phyloP scores from a whole-genome alignment of 2,329 filamentous ascomycete genomes.

The Arthroderma sp. region DNA sequence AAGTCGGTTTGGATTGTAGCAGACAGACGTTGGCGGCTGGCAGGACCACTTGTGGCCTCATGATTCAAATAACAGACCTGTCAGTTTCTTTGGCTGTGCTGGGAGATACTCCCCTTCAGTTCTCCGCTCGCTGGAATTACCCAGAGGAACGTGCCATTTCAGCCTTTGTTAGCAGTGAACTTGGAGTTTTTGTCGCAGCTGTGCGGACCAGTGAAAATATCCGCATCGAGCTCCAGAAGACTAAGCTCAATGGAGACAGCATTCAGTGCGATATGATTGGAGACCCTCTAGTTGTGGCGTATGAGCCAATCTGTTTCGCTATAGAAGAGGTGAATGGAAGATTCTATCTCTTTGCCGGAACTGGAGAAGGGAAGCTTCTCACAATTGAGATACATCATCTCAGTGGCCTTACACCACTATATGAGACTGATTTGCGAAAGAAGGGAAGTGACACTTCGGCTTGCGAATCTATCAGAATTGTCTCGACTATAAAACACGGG shows the following conservation, averaged over 20 bases:
- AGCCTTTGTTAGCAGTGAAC: conserved; percentile 18
- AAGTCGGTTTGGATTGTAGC: conserved; percentile 28
- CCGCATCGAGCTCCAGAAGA: conserved; percentile 17
- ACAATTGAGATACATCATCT: conserved; percentile 16
- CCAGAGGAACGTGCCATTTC: conserved; percentile 15
- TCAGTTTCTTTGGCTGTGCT: conserved; percentile 22
- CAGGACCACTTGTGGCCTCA: conserved; percentile 19
- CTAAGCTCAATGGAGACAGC: conserved; percentile 11
- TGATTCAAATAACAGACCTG: conserved; percentile 32
- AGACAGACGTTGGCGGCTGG: conserved; percentile 33
- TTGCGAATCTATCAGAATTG: conserved; percentile 22
- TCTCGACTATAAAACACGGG: conserved; percentile 12
- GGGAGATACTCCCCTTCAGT: conserved; percentile 11
- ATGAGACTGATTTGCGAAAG: conserved; percentile 11
- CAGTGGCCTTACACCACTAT: conserved; percentile 13
- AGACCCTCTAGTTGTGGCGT: conserved; percentile 15
- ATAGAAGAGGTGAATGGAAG: conserved; percentile 17
- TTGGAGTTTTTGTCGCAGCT: conserved; percentile 19
- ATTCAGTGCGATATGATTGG: conserved; percentile 15
- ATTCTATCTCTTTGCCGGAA: conserved; percentile 27
- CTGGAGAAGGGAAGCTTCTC: conserved; percentile 24
- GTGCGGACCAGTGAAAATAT: conserved; percentile 16
- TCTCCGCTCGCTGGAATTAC: conserved; percentile 13
- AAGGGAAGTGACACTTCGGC: conserved; percentile 20
- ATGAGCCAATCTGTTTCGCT: conserved; percentile 25